Percentiles rank a stretch among this genome's conserved stretches.
Evolutionary conservation across 2,329 filamentous ascomycete genomes (phyloP).

Genomic region (Gaeumannomyces sp.): DNA sequence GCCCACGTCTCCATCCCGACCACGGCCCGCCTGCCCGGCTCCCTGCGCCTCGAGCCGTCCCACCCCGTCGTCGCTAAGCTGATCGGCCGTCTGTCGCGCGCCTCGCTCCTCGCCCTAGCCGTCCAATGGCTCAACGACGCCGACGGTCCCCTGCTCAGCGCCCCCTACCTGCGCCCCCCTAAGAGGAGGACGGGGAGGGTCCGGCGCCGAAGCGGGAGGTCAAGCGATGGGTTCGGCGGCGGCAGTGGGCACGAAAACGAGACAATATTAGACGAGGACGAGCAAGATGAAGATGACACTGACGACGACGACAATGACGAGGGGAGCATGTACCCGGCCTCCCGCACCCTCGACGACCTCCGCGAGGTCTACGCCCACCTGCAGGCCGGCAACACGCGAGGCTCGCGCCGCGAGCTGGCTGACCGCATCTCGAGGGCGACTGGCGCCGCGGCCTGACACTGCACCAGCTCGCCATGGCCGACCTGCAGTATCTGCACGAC

Average conservation of each 20-base stretch:
- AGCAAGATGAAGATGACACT: constrained; percentile 43
- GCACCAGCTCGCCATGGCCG: constrained; percentile 64
- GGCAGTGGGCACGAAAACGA: constrained; percentile 21
- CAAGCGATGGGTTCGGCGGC: constrained; percentile 23
- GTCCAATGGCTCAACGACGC: constrained; percentile 71
- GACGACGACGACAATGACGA: constrained; percentile 27
- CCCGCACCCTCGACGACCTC: constrained; percentile 58
- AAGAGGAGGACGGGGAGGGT: not conserved
- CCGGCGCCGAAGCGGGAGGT: not conserved
- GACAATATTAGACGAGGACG: constrained; percentile 23
- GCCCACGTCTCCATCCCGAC: constrained; percentile 61
- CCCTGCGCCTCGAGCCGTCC: constrained; percentile 59
- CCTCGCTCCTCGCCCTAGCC: constrained; percentile 64
- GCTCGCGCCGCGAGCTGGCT: constrained; percentile 56
- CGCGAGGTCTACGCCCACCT: constrained; percentile 57
- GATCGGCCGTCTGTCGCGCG: constrained; percentile 63
- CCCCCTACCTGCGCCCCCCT: constrained; percentile 47
- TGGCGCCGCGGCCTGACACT: constrained; percentile 60
- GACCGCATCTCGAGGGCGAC: constrained; percentile 62
- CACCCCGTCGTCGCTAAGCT: constrained; percentile 60
- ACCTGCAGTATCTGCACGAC: constrained; percentile 60
- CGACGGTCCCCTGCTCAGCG: constrained; percentile 48
- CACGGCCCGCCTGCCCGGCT: constrained; percentile 63
- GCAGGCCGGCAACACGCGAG: constrained; percentile 36
- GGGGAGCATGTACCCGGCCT: constrained; percentile 63